phyloP scores from a whole-genome alignment of 2,329 filamentous ascomycete genomes.

The Proliferodiscus dingleyae region DNA sequence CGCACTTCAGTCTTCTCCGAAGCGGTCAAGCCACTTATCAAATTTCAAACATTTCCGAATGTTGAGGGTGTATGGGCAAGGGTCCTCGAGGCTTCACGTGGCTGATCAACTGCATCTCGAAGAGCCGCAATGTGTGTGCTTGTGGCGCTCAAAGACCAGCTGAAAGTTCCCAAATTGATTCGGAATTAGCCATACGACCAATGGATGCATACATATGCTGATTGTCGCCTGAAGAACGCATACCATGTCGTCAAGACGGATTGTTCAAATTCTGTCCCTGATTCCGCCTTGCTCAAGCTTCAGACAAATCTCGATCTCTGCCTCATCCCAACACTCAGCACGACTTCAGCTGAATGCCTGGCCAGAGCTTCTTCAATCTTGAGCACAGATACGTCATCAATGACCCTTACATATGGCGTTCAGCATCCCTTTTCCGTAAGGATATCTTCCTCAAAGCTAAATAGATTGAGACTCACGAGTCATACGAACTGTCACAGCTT shows the following conservation, averaged over 20 bases:
- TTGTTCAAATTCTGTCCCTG: too few species aligned
- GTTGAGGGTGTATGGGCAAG: conserved; percentile 5
- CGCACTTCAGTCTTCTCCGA: not conserved
- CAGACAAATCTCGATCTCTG: too few species aligned
- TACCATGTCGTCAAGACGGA: too few species aligned
- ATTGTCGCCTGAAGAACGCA: too few species aligned
- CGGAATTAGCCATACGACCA: too few species aligned
- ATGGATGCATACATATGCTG: too few species aligned
- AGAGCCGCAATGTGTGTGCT: conserved; percentile 9
- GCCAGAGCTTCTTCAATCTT: too few species aligned
- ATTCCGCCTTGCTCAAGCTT: too few species aligned
- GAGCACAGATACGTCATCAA: not conserved
- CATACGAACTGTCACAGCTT: not conserved
- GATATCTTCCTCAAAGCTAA: not conserved
- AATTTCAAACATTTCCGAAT: conserved; percentile 9
- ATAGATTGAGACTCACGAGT: not conserved
- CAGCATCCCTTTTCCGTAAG: not conserved
- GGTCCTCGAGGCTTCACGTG: not conserved
- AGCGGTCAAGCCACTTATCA: conserved; percentile 11
- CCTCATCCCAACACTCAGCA: too few species aligned
- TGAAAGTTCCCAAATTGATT: too few species aligned
- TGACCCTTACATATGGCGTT: not conserved
- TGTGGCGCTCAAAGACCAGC: not conserved
- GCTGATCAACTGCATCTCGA: not conserved
- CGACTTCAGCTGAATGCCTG: too few species aligned